Conservation (phyloP, 768 basidiomycete species). For the Pleurotus tuber-regium region DNA sequence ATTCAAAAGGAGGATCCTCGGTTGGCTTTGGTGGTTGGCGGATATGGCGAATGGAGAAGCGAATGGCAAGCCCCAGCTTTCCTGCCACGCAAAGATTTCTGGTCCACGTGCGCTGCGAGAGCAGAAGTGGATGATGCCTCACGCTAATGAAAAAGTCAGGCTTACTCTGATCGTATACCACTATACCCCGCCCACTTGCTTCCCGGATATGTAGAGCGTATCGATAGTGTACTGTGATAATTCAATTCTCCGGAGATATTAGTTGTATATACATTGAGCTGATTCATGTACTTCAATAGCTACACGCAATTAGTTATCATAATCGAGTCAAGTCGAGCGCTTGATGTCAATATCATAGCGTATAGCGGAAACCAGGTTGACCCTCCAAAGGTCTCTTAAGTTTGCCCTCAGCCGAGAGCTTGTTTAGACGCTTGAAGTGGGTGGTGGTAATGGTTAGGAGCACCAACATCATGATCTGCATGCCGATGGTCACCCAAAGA, state of each 20-base stretch:
- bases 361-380: slow-evolving; percentile 35
- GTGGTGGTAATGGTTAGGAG: slow-evolving; percentile 30
- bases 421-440: slow-evolving; percentile 36
- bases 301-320: not conserved
- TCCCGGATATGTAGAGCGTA: not conserved
- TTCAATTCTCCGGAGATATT: not conserved
- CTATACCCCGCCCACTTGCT: not conserved
- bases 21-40: slow-evolving; percentile 21
- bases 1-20: slow-evolving; percentile 21
- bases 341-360: slow-evolving; percentile 23
- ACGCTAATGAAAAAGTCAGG: too few species aligned
- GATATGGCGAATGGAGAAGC: slow-evolving; percentile 22
- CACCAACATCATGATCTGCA: slow-evolving; percentile 36
- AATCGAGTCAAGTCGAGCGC: not conserved
- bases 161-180: not conserved
- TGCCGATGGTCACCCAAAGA: slow-evolving; percentile 37
- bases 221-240: not conserved
- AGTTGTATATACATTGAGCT: not conserved
- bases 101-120: not conserved
- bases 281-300: not conserved
- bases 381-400: slow-evolving; percentile 31
- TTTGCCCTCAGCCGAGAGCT: slow-evolving; percentile 30
- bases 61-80: slow-evolving; percentile 12
- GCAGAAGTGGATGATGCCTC: not conserved
- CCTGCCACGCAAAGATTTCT: not conserved